These are phyloP conservation scores for Ganoderma multipileum DNA, from an alignment of 1,284 basidiomycete species.

Conservation along the genomic window DNA sequence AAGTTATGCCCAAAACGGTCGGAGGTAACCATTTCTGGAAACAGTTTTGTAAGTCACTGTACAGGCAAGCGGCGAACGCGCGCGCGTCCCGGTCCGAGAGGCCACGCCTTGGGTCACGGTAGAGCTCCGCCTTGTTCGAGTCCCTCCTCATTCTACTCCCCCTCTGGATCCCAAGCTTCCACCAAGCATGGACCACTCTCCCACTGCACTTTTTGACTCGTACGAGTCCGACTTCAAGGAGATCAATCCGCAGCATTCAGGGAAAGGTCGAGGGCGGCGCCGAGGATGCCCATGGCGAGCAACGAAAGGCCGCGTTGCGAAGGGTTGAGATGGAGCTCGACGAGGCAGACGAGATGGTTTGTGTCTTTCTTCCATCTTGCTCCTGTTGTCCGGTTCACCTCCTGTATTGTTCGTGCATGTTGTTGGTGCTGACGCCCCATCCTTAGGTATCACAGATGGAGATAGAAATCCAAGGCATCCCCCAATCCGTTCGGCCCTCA, in stretches of 20 bases:
- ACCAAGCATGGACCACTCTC: conserved; percentile 75
- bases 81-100: too few species aligned
- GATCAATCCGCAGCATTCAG: conserved; percentile 69
- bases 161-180: not conserved
- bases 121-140: not conserved
- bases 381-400: not conserved
- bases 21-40: too few species aligned
- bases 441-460: conserved; percentile 96
- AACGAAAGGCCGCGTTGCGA: conserved; percentile 83
- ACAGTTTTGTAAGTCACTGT: too few species aligned
- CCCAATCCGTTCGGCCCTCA: conserved; percentile 78
- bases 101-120: too few species aligned
- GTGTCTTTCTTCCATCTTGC: conserved; percentile 31
- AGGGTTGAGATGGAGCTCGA: conserved; percentile 95
- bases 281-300: conserved; percentile 70
- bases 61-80: too few species aligned
- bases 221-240: conserved; percentile 85
- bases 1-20: too few species aligned
- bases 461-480: conserved; percentile 97
- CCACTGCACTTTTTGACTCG: conserved; percentile 80
- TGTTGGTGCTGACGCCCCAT: conserved; percentile 8
- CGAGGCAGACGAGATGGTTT: conserved; percentile 96
- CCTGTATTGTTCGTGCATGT: not conserved
- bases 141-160: not conserved
- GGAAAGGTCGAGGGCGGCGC: conserved; percentile 72